Evolutionary conservation across 352 stramenopile genomes (phyloP), one percentile per base, ranked within the genome.

Genomic region (Phytophthora sp.): DNA sequence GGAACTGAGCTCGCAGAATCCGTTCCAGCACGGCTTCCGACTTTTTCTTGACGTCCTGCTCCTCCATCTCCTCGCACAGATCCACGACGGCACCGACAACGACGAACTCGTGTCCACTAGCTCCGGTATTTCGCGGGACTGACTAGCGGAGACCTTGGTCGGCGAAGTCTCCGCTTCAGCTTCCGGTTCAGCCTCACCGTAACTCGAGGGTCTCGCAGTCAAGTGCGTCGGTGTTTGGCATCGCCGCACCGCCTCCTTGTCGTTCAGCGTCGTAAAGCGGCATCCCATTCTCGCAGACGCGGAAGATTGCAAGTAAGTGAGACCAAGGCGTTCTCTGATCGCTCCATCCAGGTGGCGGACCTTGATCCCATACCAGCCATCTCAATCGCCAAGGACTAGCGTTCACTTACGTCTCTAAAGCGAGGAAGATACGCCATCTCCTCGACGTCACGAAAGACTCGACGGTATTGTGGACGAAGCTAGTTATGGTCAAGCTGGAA

Each of bases 1-100:
- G 39, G 23, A 42, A 66, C 11, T 66, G 58, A 3, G 32, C 39
- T 44, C 58, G 23, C n/a, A 66, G 49, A 28, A 66, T 54, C 9
- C 49, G 49, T 27, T 66, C 58, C 11, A 66, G 26, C 23, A 66
- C 41, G 4, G 30, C 41, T 49, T 66, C 58, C 3, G 45, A 23
- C 13, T 49, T 26, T 3, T 23, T 30, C 44, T 45, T 38, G 9
- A 66, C 32, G 12, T 66, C 58, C 7, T 39, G 39, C 3, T 66
- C 39, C 42, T 54, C 20, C 49, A 66, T 66, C 17, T 12, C 58
- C 28, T 42, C 38, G 10, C 49, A 60, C 30, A 66, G 30, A 24
- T 66, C 58, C 30, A 66, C 49, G 7, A 59, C 54, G n/a, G 60
- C 58, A 50, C 39, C 1, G 38, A 32, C 24, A 56, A 11, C 32